phyloP scores from a whole-genome alignment of 345 rosid species.

The Reutealis trisperma region DNA sequence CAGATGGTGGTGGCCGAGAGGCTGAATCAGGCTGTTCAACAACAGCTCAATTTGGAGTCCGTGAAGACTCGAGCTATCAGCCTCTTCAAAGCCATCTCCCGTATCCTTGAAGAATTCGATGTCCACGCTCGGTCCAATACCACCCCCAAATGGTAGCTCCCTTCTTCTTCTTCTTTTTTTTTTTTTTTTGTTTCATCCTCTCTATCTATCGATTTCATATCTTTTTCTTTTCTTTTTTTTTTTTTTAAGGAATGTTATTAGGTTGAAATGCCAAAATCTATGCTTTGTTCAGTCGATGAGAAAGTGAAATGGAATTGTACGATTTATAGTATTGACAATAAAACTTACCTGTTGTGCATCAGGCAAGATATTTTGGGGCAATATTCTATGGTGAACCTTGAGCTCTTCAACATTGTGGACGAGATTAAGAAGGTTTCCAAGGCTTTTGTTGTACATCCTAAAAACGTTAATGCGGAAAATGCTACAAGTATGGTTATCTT shows the following conservation, averaged over 20 bases:
- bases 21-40: constrained; percentile 62
- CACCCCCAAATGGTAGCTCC: constrained; percentile 71
- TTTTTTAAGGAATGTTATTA: not conserved
- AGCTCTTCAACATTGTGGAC: constrained; percentile 87
- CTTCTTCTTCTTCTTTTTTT: too few relatives aligned
- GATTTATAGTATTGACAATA: not conserved
- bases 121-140: constrained; percentile 72
- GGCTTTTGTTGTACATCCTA: constrained; percentile 84
- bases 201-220: not conserved
- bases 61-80: constrained; percentile 78
- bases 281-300: not conserved
- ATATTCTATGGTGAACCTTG: constrained; percentile 90
- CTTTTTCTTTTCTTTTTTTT: too few relatives aligned
- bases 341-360: constrained; percentile 12
- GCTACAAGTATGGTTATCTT: constrained; percentile 55
- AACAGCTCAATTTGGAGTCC: constrained; percentile 75
- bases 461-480: constrained; percentile 85
- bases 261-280: not conserved
- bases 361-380: constrained; percentile 95
- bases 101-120: constrained; percentile 88
- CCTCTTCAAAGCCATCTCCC: constrained; percentile 77
- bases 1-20: constrained; percentile 46
- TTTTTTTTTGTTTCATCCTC: not conserved
- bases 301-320: not conserved
- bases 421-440: constrained; percentile 80